A percentile compares a stretch with the other conserved stretches of the same genome.
phyloP scores from a whole-genome alignment of 2,329 filamentous ascomycete species.

The Ophiostoma ips region DNA sequence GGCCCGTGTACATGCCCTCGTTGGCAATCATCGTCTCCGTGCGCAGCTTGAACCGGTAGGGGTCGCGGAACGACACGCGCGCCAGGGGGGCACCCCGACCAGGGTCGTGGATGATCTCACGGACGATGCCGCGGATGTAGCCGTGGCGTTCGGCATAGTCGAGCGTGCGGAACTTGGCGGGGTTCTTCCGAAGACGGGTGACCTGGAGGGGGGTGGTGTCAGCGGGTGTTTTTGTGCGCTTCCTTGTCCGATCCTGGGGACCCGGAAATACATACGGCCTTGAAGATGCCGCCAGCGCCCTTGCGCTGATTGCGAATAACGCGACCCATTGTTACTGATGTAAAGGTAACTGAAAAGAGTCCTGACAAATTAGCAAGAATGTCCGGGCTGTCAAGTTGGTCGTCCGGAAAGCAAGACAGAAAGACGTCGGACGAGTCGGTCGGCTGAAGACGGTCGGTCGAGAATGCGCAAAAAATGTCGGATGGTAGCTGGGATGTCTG shows the following conservation, averaged over 20 bases:
- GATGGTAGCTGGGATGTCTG: not conserved
- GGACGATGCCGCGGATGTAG: constrained; percentile 93
- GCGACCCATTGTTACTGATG: constrained; percentile 15
- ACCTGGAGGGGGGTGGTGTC: constrained; percentile 42
- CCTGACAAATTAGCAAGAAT: constrained; percentile 1
- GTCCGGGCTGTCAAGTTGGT: not conserved
- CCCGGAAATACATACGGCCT: constrained; percentile 19
- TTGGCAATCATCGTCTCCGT: constrained; percentile 99
- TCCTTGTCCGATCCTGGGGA: too few relatives aligned
- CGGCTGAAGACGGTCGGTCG: not conserved
- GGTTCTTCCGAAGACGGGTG: constrained; percentile 87
- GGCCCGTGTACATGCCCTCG: constrained; percentile 99
- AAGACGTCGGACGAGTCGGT: not conserved
- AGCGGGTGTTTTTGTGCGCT: not conserved
- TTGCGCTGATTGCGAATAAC: constrained; percentile 51
- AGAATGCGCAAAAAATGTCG: not conserved
- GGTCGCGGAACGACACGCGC: constrained; percentile 91
- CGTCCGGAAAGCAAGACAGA: not conserved
- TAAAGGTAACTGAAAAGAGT: constrained; percentile 4
- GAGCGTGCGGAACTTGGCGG: constrained; percentile 86
- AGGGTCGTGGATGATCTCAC: constrained; percentile 98
- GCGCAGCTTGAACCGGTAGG: constrained; percentile 95
- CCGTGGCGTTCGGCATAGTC: constrained; percentile 96
- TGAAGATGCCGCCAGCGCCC: constrained; percentile 46
- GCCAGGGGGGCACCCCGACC: constrained; percentile 97